Evolutionary conservation across 1,284 basidiomycete genomes (phyloP).

Genomic region (Cryptococcus jaspeensis): DNA sequence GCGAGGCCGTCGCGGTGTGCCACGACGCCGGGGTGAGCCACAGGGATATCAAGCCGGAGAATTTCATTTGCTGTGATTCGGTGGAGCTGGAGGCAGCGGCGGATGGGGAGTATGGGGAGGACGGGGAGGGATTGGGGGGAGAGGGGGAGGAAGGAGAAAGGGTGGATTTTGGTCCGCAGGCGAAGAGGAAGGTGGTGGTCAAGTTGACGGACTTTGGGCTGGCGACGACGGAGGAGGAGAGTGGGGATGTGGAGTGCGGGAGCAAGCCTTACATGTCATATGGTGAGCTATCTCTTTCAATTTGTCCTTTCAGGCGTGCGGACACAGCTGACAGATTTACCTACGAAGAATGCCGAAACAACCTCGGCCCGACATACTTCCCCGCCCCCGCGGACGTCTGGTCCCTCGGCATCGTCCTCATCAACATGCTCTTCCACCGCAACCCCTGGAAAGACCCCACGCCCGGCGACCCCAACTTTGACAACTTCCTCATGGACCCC

Average conservation of each 20-base stretch:
- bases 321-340: slow-evolving; percentile 8
- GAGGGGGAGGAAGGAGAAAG: slow-evolving; percentile 13
- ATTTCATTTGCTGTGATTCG: slow-evolving; percentile 78
- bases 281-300: slow-evolving; percentile 63
- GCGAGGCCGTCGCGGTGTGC: slow-evolving; percentile 94
- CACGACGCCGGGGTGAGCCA: slow-evolving; percentile 90
- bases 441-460: slow-evolving; percentile 98
- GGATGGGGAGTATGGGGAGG: slow-evolving; percentile 49
- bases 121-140: slow-evolving; percentile 50
- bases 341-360: slow-evolving; percentile 87
- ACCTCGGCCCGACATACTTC: slow-evolving; percentile 86
- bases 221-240: slow-evolving; percentile 82
- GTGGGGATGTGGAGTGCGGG: slow-evolving; percentile 96
- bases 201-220: slow-evolving; percentile 98
- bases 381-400: slow-evolving; percentile 96
- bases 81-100: slow-evolving; percentile 62
- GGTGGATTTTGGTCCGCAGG: slow-evolving; percentile 46
- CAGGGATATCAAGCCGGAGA: slow-evolving; percentile 97
- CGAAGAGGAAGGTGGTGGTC: slow-evolving; percentile 64
- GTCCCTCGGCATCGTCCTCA: slow-evolving; percentile 96
- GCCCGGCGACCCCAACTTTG: slow-evolving; percentile 73
- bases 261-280: slow-evolving; percentile 99
- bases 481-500: slow-evolving; percentile 74
- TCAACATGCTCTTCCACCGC: slow-evolving; percentile 98
- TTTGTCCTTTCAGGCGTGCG: slow-evolving; percentile 16